Percentiles rank a stretch among this genome's conserved stretches.
Evolutionary conservation across 352 stramenopile genomes (phyloP).

Genomic region (Elongisporangium undulatum): DNA sequence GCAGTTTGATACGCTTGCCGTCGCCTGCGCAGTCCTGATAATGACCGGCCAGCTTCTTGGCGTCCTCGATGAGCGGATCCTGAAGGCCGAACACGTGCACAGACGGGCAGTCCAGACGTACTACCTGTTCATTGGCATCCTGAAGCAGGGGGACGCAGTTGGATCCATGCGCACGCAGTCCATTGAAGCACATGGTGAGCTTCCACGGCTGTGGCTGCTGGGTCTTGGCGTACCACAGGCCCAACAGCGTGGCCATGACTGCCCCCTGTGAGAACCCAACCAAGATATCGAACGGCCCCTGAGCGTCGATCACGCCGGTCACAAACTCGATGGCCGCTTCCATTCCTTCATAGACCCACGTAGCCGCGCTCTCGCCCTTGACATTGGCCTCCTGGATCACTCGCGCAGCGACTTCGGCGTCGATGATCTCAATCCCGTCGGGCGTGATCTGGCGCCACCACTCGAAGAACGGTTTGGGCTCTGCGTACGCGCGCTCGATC

Average conservation of each 20-base stretch:
- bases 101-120: slow-evolving; percentile 41
- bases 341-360: slow-evolving; percentile 40
- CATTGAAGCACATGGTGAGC: slow-evolving; percentile 42
- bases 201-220: slow-evolving; percentile 35
- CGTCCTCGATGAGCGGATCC: slow-evolving; percentile 35
- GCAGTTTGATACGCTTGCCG: slow-evolving; percentile 19
- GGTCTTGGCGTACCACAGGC: slow-evolving; percentile 35
- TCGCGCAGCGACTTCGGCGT: slow-evolving; percentile 7
- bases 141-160: slow-evolving; percentile 17
- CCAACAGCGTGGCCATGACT: slow-evolving; percentile 37
- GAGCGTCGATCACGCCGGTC: slow-evolving; percentile 29
- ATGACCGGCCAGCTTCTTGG: slow-evolving; percentile 32
- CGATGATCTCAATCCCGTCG: slow-evolving; percentile 16
- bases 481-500: slow-evolving; percentile 38
- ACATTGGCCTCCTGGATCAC: slow-evolving; percentile 1
- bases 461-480: slow-evolving; percentile 48
- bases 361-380: slow-evolving; percentile 3
- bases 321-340: slow-evolving; percentile 42
- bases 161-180: slow-evolving; percentile 17
- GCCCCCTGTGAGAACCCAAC: slow-evolving; percentile 69
- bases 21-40: slow-evolving; percentile 24
- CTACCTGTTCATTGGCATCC: not conserved
- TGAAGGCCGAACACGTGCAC: slow-evolving; percentile 62
- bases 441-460: slow-evolving; percentile 22
- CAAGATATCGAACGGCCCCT: slow-evolving; percentile 56